Base-by-base conservation (phyloP, 768 basidiomycete genomes). In the Suillus decipiens region DNA sequence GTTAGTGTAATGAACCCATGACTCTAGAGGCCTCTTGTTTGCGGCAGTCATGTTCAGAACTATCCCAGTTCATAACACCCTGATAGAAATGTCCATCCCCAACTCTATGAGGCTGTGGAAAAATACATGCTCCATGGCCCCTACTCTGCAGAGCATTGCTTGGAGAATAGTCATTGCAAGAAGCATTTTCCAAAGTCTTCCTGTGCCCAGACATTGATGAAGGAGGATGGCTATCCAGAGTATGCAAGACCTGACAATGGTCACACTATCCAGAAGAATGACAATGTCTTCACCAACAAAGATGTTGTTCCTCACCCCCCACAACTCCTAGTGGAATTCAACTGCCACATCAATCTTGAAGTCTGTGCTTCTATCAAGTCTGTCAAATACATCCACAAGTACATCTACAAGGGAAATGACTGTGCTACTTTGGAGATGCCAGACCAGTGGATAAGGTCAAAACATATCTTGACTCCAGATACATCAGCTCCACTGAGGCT, bases 291-390 rank as follows among this genome's bases (percentile, higher is more conserved):
- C 34, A 71, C 77, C 63, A 85, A 85, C 59, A 64, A 62, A 1
- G 72, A 76, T 75, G 73, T 85, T n/a, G 78, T 85, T 3, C 79
- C 80, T 3, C 78, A 82, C 67, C 69, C 63, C 55, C 77, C 76
- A 0, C 77, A 68, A 34, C 70, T 84, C 0, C 63, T 67, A 47
- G 71, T 69, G 0, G 66, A 73, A 24, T 82, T 76, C 63, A 24
- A 77, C 60, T 82, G 82, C 63, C 82, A 86, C 60, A 82, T 84
- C 65, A 86, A 86, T 71, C 63, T 84, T 0, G 83, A 86, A 65
- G 76, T 76, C 58, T 73, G 69, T 55, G 70, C 69, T 0, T 77
- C 75, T 10, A 65, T 84, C 42, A 71, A 70, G 9, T 66, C 80
- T 7, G 59, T 81, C 68, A 82, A 83, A 61, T 86, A 86, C 57